Conservation (phyloP, 345 rosid species). For the Euclidium syriacum region DNA sequence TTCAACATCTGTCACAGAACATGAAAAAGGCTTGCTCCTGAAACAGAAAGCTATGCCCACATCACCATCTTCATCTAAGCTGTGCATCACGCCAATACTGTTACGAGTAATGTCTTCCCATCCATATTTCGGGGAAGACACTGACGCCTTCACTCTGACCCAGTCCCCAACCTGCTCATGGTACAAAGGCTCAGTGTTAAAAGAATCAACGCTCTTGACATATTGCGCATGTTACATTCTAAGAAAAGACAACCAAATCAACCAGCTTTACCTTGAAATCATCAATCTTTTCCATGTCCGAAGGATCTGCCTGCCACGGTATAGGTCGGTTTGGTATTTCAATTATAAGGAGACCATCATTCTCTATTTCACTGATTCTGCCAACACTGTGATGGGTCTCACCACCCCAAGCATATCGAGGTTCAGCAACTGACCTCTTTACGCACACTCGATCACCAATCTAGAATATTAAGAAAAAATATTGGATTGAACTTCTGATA, state of each 20-base stretch:
- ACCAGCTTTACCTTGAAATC: constrained; percentile 71
- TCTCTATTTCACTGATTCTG: constrained; percentile 82
- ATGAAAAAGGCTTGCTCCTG: constrained; percentile 80
- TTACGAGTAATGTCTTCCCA: constrained; percentile 88
- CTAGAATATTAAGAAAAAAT: constrained; percentile 40
- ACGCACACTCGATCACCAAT: constrained; percentile 91
- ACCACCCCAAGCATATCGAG: constrained; percentile 98
- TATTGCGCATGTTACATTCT: constrained; percentile 5
- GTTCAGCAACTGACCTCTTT: constrained; percentile 97
- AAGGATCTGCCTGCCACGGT: constrained; percentile 98
- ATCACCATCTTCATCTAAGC: constrained; percentile 95
- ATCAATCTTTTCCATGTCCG: constrained; percentile 98
- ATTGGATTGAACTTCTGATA: constrained; percentile 5
- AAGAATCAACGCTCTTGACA: constrained; percentile 3
- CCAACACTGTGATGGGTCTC: constrained; percentile 99
- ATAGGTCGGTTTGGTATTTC: constrained; percentile 90
- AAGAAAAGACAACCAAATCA: constrained; percentile 8
- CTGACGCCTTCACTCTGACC: constrained; percentile 93
- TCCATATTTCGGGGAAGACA: constrained; percentile 93
- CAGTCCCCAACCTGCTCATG: constrained; percentile 86
- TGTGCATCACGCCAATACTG: constrained; percentile 84
- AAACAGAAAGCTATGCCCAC: constrained; percentile 92
- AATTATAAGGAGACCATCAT: constrained; percentile 85
- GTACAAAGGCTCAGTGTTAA: constrained; percentile 17
- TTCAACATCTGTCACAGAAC: constrained; percentile 94